phyloP scores from a whole-genome alignment of 352 stramenopile species.

The Globisporangium spinosum region DNA sequence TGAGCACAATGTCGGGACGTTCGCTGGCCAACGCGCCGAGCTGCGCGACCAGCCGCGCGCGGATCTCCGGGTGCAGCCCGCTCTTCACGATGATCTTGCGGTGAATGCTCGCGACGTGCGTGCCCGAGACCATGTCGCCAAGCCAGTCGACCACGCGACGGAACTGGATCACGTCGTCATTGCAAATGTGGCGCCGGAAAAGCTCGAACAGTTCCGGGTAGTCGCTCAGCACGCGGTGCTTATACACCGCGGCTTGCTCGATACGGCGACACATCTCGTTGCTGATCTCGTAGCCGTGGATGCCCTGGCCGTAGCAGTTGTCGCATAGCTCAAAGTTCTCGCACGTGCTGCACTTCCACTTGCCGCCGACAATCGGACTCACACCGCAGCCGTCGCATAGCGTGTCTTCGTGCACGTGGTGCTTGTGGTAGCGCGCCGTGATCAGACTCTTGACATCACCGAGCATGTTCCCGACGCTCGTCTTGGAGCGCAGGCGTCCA shows the following conservation, averaged over 20 bases:
- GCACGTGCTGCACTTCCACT: slow-evolving; percentile 76
- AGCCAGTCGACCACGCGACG: slow-evolving; percentile 68
- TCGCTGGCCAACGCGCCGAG: slow-evolving; percentile 59
- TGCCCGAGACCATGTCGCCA: slow-evolving; percentile 54
- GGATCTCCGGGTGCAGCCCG: slow-evolving; percentile 68
- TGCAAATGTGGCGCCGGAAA: slow-evolving; percentile 60
- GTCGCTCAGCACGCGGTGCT: slow-evolving; percentile 44
- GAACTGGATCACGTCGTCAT: slow-evolving; percentile 70
- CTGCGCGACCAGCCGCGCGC: slow-evolving; percentile 55
- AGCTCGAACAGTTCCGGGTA: slow-evolving; percentile 73
- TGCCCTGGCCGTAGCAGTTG: slow-evolving; percentile 54
- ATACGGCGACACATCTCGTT: slow-evolving; percentile 66
- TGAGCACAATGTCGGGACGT: slow-evolving; percentile 52
- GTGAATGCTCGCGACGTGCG: slow-evolving; percentile 44
- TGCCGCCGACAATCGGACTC: slow-evolving; percentile 69
- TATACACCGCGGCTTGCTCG: slow-evolving; percentile 49
- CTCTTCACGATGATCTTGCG: slow-evolving; percentile 73
- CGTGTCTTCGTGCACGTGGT: slow-evolving; percentile 73
- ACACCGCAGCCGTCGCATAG: slow-evolving; percentile 77
- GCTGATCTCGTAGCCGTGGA: slow-evolving; percentile 72
- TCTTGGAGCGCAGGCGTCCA: slow-evolving; percentile 41
- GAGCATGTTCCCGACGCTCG: slow-evolving; percentile 42
- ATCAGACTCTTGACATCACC: slow-evolving; percentile 58
- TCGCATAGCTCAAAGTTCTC: slow-evolving; percentile 69
- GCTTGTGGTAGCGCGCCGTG: slow-evolving; percentile 49